Evolutionary conservation across 768 basidiomycete genomes (phyloP).

Genomic region (Amanita pallidorosea): DNA sequence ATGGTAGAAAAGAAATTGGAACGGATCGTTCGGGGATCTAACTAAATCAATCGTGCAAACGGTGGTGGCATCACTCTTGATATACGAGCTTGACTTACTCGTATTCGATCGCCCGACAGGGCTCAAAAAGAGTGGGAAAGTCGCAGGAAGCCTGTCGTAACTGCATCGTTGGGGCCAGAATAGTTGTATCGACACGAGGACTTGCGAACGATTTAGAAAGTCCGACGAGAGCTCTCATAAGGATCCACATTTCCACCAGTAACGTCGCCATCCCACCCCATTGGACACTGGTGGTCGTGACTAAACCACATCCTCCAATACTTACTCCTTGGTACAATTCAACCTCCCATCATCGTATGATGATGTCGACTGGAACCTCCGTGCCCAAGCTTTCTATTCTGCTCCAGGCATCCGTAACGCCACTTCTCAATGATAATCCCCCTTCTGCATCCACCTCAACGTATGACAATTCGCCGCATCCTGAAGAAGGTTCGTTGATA

Average conservation of each 20-base stretch:
- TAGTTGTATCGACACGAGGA: slow-evolving; percentile 4
- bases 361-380: slow-evolving; percentile 12
- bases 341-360: slow-evolving; percentile 5
- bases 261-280: slow-evolving; percentile 6
- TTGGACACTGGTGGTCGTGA: slow-evolving; percentile 10
- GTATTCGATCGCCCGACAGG: not conserved
- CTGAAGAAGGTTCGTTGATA: not conserved
- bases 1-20: not conserved
- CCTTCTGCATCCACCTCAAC: slow-evolving; percentile 23
- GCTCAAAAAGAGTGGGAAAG: not conserved
- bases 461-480: not conserved
- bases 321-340: too few relatives aligned
- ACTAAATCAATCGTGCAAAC: not conserved
- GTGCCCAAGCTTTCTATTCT: slow-evolving; percentile 14
- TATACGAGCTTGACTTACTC: slow-evolving; percentile 1
- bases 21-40: slow-evolving; percentile 1
- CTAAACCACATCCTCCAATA: slow-evolving; percentile 8
- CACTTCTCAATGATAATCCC: slow-evolving; percentile 50
- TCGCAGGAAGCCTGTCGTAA: not conserved
- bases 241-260: slow-evolving; percentile 22
- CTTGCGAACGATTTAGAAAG: slow-evolving; percentile 21
- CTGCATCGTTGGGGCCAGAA: not conserved
- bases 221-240: slow-evolving; percentile 29
- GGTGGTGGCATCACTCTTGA: slow-evolving; percentile 1
- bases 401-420: slow-evolving; percentile 25